phyloP scores from a whole-genome alignment of 768 basidiomycete species.

The Lyophyllum shimeji region DNA sequence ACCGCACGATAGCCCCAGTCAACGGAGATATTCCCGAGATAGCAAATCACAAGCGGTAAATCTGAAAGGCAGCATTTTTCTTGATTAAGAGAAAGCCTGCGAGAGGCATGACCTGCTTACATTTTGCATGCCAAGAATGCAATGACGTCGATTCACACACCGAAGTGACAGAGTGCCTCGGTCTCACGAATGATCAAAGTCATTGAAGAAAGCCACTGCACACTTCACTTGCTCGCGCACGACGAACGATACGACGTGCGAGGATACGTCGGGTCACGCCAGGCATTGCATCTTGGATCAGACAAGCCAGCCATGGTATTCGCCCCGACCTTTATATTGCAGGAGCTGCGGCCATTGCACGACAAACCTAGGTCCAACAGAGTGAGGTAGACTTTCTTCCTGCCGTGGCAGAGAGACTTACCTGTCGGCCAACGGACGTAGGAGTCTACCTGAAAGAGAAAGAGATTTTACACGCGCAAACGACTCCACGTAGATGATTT shows the following conservation, averaged over 20 bases:
- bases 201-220: background rate
- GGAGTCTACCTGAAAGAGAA: conserved; percentile 81
- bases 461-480: conserved; percentile 84
- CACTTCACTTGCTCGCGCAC: background rate
- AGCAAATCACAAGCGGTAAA: too few relatives aligned
- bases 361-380: conserved; percentile 59
- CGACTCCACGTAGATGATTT: conserved; percentile 86
- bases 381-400: conserved; percentile 2
- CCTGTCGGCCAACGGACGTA: conserved; percentile 84
- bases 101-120: background rate
- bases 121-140: background rate
- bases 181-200: background rate
- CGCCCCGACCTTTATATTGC: conserved; percentile 38
- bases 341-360: conserved; percentile 84
- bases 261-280: background rate
- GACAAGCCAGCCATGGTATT: conserved; percentile 66
- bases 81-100: too few relatives aligned
- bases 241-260: background rate
- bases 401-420: conserved; percentile 24
- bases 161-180: background rate
- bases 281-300: conserved; percentile 28
- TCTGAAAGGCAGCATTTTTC: too few relatives aligned
- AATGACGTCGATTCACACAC: background rate
- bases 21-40: background rate
- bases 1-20: background rate